phyloP scores from a whole-genome alignment of 75 land plant genomes.

The Pseudotsuga menziesii region DNA sequence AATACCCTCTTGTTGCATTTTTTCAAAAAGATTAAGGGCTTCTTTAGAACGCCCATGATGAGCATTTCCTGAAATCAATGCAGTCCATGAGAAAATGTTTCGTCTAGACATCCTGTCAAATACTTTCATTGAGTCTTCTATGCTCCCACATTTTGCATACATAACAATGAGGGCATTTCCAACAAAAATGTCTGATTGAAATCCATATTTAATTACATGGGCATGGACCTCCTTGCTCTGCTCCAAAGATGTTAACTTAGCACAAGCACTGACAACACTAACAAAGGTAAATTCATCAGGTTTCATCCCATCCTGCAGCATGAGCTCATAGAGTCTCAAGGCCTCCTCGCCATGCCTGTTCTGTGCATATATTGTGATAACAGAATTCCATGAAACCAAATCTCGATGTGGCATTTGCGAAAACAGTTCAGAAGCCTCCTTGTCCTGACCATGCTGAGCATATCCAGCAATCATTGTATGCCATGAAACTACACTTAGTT shows the following conservation, averaged over 20 bases:
- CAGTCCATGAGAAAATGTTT: constrained; percentile 64
- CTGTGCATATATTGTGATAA: constrained; percentile 49
- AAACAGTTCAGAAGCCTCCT: constrained; percentile 40
- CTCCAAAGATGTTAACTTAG: constrained; percentile 34
- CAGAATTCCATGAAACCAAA: constrained; percentile 50
- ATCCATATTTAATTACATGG: constrained; percentile 30
- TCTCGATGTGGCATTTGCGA: constrained; percentile 26
- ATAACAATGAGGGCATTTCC: constrained; percentile 54
- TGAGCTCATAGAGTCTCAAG: constrained; percentile 24
- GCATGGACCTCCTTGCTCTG: constrained; percentile 39
- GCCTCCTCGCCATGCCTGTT: constrained; percentile 36
- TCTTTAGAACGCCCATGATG: constrained; percentile 43
- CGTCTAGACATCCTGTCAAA: constrained; percentile 26
- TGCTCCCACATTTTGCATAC: constrained; percentile 67
- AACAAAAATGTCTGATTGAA: constrained; percentile 28
- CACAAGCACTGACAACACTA: constrained; percentile 45
- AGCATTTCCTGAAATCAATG: constrained; percentile 60
- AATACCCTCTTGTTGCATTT: constrained; percentile 29
- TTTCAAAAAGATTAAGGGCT: constrained; percentile 31
- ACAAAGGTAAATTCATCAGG: constrained; percentile 52
- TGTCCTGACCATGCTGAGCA: constrained; percentile 40
- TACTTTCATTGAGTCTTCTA: constrained; percentile 32
- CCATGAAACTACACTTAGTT: constrained; percentile 37
- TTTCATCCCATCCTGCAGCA: constrained; percentile 16
- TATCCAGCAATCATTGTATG: constrained; percentile 53